Evolutionary conservation across 169 alveolate genomes (phyloP).

Genomic region (Cryptosporidium ryanae): DNA sequence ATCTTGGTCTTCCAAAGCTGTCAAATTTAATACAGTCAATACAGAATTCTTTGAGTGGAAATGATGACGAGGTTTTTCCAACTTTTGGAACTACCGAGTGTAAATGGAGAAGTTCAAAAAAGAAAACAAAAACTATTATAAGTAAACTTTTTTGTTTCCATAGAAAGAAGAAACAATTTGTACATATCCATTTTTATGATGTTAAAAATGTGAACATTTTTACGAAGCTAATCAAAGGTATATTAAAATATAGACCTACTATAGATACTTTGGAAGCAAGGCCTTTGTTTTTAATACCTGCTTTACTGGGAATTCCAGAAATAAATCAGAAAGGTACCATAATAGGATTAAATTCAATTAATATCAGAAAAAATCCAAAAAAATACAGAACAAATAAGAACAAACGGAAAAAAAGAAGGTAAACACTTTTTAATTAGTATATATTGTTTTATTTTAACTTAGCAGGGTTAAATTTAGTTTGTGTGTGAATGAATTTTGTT

Average conservation of each 20-base stretch:
- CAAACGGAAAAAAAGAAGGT: conserved; percentile 1
- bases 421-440: background rate
- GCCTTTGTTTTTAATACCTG: conserved; percentile 52
- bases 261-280: background rate
- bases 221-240: background rate
- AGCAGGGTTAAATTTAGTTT: no score
- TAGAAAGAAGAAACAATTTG: conserved; percentile 4
- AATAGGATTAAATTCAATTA: conserved; percentile 30
- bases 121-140: background rate
- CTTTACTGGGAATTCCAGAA: conserved; percentile 51
- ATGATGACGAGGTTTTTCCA: background rate
- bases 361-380: background rate
- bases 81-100: conserved; percentile 2
- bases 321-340: conserved; percentile 30
- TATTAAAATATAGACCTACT: conserved; percentile 6
- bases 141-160: conserved; percentile 10
- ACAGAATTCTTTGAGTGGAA: conserved; percentile 12
- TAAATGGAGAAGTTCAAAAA: conserved; percentile 22
- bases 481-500: no score
- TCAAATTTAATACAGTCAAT: conserved; percentile 9
- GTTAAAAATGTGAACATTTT: conserved; percentile 4
- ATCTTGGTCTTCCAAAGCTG: background rate
- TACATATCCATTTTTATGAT: conserved; percentile 42
- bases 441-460: no score
- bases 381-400: background rate